Evolutionary conservation across 2,329 filamentous ascomycete genomes (phyloP).

Genomic region (Curvularia spicifera): DNA sequence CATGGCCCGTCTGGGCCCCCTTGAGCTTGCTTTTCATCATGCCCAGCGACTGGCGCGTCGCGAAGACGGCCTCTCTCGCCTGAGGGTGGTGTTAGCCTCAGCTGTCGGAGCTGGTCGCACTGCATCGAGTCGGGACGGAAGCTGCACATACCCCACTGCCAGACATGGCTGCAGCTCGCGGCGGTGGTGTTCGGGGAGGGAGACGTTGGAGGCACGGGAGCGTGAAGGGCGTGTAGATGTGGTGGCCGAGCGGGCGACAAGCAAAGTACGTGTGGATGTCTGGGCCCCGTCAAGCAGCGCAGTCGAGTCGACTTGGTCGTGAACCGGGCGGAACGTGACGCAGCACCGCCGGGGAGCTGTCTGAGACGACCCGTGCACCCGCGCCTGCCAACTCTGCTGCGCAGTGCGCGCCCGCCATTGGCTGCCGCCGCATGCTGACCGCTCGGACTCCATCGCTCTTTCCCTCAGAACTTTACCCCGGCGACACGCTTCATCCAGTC

Average conservation of each 20-base stretch:
- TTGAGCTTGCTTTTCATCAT: conserved; percentile 99
- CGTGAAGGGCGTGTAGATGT: conserved; percentile 6
- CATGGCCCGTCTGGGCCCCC: conserved; percentile 78
- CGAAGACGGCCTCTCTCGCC: conserved; percentile 96
- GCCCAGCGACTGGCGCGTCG: conserved; percentile 94
- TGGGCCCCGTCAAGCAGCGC: conserved; percentile 12
- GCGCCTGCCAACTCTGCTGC: conserved; percentile 25
- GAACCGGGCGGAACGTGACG: conserved; percentile 24
- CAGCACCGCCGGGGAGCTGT: conserved; percentile 25
- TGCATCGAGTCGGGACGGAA: conserved; percentile 6
- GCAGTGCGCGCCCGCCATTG: conserved; percentile 14
- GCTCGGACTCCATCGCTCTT: conserved; percentile 20
- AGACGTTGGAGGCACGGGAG: neutral
- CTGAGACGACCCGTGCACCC: conserved; percentile 21
- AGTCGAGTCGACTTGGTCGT: conserved; percentile 7
- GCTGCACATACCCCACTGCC: conserved; percentile 58
- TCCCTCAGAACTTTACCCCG: conserved; percentile 28
- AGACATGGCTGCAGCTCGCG: conserved; percentile 55
- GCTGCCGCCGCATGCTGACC: conserved; percentile 19
- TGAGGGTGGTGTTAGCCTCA: conserved; percentile 52
- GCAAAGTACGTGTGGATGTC: conserved; percentile 7
- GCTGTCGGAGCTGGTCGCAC: conserved; percentile 24
- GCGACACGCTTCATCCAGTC: conserved; percentile 36
- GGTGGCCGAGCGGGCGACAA: conserved; percentile 5
- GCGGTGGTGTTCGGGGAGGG: conserved; percentile 5